Evolutionary conservation across 768 basidiomycete species (phyloP).

Genomic region (Mrakia blollopis): DNA sequence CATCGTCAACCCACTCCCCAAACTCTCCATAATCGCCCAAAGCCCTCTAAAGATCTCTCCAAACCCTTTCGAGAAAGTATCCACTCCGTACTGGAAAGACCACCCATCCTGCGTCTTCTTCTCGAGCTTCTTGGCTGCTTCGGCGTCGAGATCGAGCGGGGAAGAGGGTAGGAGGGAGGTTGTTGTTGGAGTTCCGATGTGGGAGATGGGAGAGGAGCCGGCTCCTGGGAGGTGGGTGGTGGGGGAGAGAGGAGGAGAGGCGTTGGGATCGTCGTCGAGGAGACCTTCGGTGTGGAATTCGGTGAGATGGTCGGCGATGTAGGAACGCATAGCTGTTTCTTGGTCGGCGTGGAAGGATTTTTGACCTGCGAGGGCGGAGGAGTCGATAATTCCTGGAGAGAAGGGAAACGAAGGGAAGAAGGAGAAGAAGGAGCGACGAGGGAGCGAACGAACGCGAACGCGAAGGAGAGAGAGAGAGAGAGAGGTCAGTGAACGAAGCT

Average conservation of each 20-base stretch:
- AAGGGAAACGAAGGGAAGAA: neutral
- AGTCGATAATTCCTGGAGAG: slow-evolving; percentile 81
- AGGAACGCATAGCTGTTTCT: slow-evolving; percentile 74
- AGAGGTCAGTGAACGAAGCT: too few species aligned
- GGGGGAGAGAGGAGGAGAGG: slow-evolving; percentile 38
- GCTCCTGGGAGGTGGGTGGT: slow-evolving; percentile 37
- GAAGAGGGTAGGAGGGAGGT: too few species aligned
- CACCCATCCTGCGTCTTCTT: slow-evolving; percentile 25
- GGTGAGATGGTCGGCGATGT: slow-evolving; percentile 80
- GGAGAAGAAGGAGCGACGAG: slow-evolving; percentile 5
- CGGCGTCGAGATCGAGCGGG: slow-evolving; percentile 12
- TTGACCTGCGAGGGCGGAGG: slow-evolving; percentile 84
- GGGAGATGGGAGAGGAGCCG: slow-evolving; percentile 26
- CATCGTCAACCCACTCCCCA: slow-evolving; percentile 38
- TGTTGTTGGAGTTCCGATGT: slow-evolving; percentile 1
- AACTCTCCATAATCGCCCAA: slow-evolving; percentile 31
- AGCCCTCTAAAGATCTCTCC: slow-evolving; percentile 18
- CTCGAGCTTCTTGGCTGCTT: neutral
- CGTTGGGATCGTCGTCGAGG: slow-evolving; percentile 58
- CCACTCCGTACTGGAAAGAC: slow-evolving; percentile 34
- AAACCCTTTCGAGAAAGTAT: slow-evolving; percentile 21
- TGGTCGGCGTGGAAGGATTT: slow-evolving; percentile 77
- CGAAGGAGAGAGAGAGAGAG: too few species aligned
- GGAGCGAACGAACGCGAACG: too few species aligned
- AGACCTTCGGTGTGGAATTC: slow-evolving; percentile 81